A percentile compares a stretch with the other conserved stretches of the same genome.
Evolutionary conservation across 805 yeast species (phyloP).

Genomic region (Kazachstania viticola): DNA sequence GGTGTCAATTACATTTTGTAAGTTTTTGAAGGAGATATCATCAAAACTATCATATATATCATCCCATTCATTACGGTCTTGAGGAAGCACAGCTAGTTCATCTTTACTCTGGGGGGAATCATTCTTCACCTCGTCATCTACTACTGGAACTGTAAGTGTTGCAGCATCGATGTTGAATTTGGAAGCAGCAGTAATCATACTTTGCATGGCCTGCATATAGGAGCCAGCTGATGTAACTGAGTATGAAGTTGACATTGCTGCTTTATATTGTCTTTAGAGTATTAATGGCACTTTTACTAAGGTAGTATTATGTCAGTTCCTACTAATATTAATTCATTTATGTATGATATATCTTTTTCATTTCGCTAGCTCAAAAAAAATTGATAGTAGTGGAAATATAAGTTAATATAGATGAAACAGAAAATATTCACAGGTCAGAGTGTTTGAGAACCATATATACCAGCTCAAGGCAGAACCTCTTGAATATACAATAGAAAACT

Average conservation of each 20-base stretch:
- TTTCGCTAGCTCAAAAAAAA: too few relatives aligned
- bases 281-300: too few relatives aligned
- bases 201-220: slow-evolving; percentile 68
- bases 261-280: too few relatives aligned
- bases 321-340: too few relatives aligned
- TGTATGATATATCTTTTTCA: too few relatives aligned
- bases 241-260: slow-evolving; percentile 38
- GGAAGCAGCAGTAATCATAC: slow-evolving; percentile 43
- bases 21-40: slow-evolving; percentile 19
- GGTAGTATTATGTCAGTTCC: too few relatives aligned
- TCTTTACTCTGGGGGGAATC: slow-evolving; percentile 21
- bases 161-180: slow-evolving; percentile 16
- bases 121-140: slow-evolving; percentile 22
- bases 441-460: too few relatives aligned
- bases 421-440: too few relatives aligned
- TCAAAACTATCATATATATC: slow-evolving; percentile 26
- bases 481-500: too few relatives aligned
- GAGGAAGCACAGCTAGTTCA: slow-evolving; percentile 25
- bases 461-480: too few relatives aligned
- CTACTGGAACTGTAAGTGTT: slow-evolving; percentile 8
- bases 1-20: slow-evolving; percentile 11
- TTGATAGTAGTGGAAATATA: too few relatives aligned
- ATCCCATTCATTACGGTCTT: slow-evolving; percentile 31
- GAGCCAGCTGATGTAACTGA: slow-evolving; percentile 59
- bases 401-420: too few relatives aligned